A percentile compares a stretch with the other conserved stretches of the same genome.
phyloP scores from a whole-genome alignment of 345 rosid genomes.

The Murraya koenigii region DNA sequence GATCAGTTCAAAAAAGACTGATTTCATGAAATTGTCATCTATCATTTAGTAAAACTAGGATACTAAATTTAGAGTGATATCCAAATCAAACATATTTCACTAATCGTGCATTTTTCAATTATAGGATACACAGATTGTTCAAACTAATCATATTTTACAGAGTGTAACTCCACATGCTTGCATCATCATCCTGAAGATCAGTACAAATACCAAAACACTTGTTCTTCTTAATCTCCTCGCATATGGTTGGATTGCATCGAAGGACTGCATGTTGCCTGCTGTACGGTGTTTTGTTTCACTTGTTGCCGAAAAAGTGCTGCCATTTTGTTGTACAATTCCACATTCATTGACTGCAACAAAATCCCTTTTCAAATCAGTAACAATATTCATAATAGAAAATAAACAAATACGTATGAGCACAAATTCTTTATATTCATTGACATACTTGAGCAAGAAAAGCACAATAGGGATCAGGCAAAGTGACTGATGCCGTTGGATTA shows the following conservation, averaged over 20 bases:
- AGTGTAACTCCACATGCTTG: neutral
- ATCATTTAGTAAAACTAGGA: no score
- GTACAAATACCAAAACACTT: neutral
- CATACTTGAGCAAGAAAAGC: constrained; percentile 56
- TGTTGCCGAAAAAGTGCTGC: constrained; percentile 47
- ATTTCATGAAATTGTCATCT: no score
- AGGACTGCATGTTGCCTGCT: constrained; percentile 29
- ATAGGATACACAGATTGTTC: neutral
- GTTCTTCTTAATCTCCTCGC: neutral
- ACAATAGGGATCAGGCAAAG: constrained; percentile 43
- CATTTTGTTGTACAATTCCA: constrained; percentile 50
- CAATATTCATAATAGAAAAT: neutral
- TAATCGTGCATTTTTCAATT: no score
- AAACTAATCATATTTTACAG: neutral
- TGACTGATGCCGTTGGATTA: constrained; percentile 12
- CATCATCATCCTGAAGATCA: no score
- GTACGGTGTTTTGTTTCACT: constrained; percentile 35
- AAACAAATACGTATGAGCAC: neutral
- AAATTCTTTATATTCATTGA: neutral
- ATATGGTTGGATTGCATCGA: constrained; percentile 14
- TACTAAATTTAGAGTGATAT: no score
- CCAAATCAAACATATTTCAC: no score
- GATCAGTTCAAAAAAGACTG: no score
- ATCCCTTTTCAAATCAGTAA: neutral
- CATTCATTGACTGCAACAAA: constrained; percentile 44